Base-by-base conservation (phyloP, 192 early-diverging fungal species). In the Backusella sp. region DNA sequence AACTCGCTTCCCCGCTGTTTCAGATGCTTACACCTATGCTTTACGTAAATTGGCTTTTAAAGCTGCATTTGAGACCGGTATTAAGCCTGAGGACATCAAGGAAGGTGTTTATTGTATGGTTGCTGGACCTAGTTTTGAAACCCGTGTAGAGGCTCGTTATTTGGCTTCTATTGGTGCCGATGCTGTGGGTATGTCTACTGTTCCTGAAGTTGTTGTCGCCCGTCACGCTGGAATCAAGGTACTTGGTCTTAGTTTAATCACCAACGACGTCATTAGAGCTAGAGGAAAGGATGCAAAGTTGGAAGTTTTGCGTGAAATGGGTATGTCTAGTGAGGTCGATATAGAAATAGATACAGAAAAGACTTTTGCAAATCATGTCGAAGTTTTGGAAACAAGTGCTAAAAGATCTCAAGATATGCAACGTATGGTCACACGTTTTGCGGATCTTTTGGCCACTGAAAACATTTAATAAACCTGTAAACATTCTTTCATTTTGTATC, bases 51-150 rank as follows among this genome's bases (percentile, higher is more conserved):
- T 89, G 8, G 91, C 92, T 26, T 92, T 93, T 79, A 78, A 85
- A 78, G 89, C 91, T 41, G 91, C 90, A 28, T 74, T 78, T 36
- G 75, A 75, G 28, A 76, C 86, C 34, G 84, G 86, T 19, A 76
- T 88, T 14, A 76, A 84, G 11, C 68, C 76, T 19, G 80, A 81
- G 12, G 79, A 80, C 66, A 84, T 96, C 77, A 87, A 91, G 37
- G 96, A 97, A 80, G 96, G 94, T 70, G 84, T 93, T 9, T 96
- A 95, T 76, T 85, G 82, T 75, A 93, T 93, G 77, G 93, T 96
- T 7, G 84, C 92, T n/a, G 96, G 96, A 0, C 96, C 96, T n/a
- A 89, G 88, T n/a, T 96, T 93, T 75, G 97, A 98, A 81, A 94
- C 94, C 3, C 84, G 92, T 66, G 94, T 95, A 1, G 96, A 98